Conservation (phyloP, 768 basidiomycete genomes). For the Naematelia encephala region DNA sequence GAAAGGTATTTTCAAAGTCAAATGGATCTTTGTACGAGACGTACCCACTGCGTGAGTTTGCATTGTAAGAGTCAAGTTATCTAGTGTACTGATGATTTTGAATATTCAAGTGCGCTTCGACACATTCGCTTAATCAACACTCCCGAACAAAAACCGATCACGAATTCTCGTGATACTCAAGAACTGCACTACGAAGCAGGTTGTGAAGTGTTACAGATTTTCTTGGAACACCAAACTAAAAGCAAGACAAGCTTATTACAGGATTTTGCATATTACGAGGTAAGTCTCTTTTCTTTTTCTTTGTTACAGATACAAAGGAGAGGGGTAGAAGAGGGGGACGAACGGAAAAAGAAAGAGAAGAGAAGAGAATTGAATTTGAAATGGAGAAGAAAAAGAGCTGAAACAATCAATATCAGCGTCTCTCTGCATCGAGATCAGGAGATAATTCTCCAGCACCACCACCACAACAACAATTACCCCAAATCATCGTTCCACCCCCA, state of each 20-base stretch:
- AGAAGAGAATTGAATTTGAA: too few relatives aligned
- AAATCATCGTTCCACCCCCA: not conserved
- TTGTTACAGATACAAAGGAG: not conserved
- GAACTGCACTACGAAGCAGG: slow-evolving; percentile 94
- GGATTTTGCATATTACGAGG: slow-evolving; percentile 57
- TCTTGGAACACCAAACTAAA: slow-evolving; percentile 72
- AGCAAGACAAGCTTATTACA: slow-evolving; percentile 89
- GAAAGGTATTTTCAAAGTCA: slow-evolving; percentile 98
- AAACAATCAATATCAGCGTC: slow-evolving; percentile 1
- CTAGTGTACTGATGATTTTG: too few relatives aligned
- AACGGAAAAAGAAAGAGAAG: not conserved
- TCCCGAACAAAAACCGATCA: slow-evolving; percentile 96
- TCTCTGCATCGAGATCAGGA: slow-evolving; percentile 16
- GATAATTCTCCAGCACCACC: slow-evolving; percentile 8
- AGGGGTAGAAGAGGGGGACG: not conserved
- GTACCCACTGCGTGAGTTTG: slow-evolving; percentile 53
- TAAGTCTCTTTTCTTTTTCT: slow-evolving; percentile 15
- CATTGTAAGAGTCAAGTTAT: too few relatives aligned
- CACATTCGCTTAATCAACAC: slow-evolving; percentile 63
- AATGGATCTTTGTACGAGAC: slow-evolving; percentile 96
- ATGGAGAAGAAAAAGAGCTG: not conserved
- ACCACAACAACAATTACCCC: slow-evolving; percentile 9
- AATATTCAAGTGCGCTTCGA: slow-evolving; percentile 26
- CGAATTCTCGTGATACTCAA: slow-evolving; percentile 96
- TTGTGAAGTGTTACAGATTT: slow-evolving; percentile 92